Evolutionary conservation across 306 rosid species (phyloP).

Genomic region (Luffa acutangula): DNA sequence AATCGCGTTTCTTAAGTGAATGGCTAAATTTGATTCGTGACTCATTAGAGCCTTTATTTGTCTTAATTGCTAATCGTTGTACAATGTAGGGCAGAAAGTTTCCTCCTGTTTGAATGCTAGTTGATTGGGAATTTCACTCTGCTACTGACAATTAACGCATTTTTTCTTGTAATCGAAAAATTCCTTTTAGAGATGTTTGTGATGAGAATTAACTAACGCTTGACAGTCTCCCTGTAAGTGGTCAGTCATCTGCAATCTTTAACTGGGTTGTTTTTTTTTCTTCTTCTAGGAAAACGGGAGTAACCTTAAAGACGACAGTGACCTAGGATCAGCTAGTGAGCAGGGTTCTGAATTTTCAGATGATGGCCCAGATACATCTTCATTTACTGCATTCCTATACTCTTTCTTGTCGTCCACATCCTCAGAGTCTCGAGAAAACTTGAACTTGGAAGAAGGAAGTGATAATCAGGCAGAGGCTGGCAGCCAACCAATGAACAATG

Average conservation of each 20-base stretch:
- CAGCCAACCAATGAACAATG: constrained; percentile 20
- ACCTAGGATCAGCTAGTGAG: constrained; percentile 26
- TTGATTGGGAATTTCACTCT: background rate
- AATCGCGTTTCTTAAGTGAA: background rate
- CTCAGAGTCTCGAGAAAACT: constrained; percentile 35
- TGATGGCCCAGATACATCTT: constrained; percentile 94
- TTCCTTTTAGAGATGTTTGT: background rate
- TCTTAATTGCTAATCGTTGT: background rate
- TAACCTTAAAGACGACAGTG: constrained; percentile 24
- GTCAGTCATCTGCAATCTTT: background rate
- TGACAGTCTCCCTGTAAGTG: background rate
- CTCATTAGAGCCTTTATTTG: background rate
- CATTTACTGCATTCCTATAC: constrained; percentile 72
- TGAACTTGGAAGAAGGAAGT: constrained; percentile 19
- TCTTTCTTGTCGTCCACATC: constrained; percentile 61
- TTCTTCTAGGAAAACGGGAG: constrained; percentile 43
- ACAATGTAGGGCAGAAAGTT: background rate
- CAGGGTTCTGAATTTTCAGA: constrained; percentile 28
- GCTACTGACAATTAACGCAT: background rate
- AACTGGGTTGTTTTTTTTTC: constrained; percentile 1
- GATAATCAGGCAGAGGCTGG: constrained; percentile 26
- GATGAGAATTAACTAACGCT: background rate
- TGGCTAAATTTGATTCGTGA: background rate
- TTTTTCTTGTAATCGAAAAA: background rate
- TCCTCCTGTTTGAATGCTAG: background rate